Base-by-base conservation (phyloP, 1,139 yeast species). In the Yamadazyma spencermartinsiae region DNA sequence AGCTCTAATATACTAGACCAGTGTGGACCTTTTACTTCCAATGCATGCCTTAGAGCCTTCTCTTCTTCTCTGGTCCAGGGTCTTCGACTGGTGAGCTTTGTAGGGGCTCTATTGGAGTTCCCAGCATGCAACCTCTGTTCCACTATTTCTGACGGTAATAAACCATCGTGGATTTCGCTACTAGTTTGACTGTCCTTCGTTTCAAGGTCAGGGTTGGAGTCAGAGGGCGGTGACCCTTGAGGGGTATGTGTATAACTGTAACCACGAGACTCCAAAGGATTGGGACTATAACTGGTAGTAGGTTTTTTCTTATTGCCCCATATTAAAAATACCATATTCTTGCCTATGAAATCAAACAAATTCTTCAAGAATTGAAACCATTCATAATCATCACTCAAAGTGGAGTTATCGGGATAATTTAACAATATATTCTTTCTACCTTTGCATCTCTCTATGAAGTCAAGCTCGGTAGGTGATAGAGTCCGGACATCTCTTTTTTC, bases 11-110 rank as follows among this genome's bases (percentile, higher is more conserved):
- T 92, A 40, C 86, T 85, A 1, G 95, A 75, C 98, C 98, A 92
- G 49, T 83, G 87, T 0, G 98, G 95, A 1, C 98, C 98, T 49
- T 83, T 80, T 16, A 80, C 71, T 48, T 85, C 87, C 39, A 92
- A 68, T 0, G 96, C 98, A 42, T 82, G 82, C 34, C 86, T 68
- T 26, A 92, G 69, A 0, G 97, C 95, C 31, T 78, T 80, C 54
- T 92, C 98, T 58, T 92, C 98, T 27, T 83, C 94, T 43, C 80
- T 68, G 0, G 95, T 79, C 98, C 98, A 92, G 5, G 88, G 81
- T 41, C 90, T 66, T 45, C 92, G 68, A 21, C 55, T 48, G 9
- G 60, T 56, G 13, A 58, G 55, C 36, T 61, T 55, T 18, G 41
- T 49, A 15, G 55, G 43, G 11, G 66, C 55, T 24, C 57, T 48